Evolutionary conservation across 192 early-diverging fungal species (phyloP).

Genomic region (Blastocladiella britannica): DNA sequence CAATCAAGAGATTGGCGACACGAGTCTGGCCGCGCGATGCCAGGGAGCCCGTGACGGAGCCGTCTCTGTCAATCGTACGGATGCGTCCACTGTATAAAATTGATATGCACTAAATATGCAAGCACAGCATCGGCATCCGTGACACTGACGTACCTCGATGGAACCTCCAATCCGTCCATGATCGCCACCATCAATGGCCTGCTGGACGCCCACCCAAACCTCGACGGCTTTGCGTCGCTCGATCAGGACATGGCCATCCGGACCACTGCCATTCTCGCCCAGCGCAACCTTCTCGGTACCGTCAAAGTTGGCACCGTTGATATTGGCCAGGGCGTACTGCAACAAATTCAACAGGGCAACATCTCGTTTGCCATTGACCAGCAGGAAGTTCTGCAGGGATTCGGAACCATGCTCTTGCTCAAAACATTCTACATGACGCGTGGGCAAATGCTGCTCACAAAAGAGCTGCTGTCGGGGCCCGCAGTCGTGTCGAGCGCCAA

Average conservation of each 20-base stretch:
- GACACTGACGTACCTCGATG: neutral
- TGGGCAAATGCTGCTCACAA: neutral
- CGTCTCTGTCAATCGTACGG: neutral
- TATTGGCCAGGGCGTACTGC: neutral
- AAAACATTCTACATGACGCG: neutral
- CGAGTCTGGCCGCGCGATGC: neutral
- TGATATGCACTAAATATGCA: too few relatives aligned
- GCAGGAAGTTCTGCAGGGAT: neutral
- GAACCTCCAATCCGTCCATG: neutral
- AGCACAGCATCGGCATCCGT: neutral
- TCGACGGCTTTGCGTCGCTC: neutral
- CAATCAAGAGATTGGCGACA: neutral
- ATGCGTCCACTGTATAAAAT: neutral
- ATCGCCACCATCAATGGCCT: neutral
- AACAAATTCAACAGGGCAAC: neutral
- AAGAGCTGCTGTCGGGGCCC: neutral
- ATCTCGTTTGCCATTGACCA: neutral
- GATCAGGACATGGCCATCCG: neutral
- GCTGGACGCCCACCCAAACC: neutral
- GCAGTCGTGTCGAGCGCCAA: neutral
- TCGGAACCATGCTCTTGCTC: neutral
- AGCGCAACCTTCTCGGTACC: too few relatives aligned
- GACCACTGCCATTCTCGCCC: neutral
- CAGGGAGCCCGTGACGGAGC: neutral
- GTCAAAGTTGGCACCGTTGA: too few relatives aligned